phyloP scores from a whole-genome alignment of 208 protist genomes.

The Crithidia thermophila region DNA sequence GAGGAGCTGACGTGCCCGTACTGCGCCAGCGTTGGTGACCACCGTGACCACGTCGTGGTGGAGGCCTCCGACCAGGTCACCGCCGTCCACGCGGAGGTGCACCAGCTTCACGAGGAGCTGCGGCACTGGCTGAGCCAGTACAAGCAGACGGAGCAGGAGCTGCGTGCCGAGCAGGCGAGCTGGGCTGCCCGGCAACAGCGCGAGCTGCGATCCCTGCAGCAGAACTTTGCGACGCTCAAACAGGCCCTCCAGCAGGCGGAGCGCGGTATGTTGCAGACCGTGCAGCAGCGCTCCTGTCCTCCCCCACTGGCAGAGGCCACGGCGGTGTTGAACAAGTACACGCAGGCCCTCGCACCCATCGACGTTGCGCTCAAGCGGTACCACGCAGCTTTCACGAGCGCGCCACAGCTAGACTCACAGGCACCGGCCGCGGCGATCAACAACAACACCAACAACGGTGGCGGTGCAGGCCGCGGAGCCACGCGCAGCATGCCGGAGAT shows the following conservation, averaged over 20 bases:
- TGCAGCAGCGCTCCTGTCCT: slow-evolving; percentile 24
- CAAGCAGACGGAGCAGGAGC: slow-evolving; percentile 33
- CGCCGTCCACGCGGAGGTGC: slow-evolving; percentile 31
- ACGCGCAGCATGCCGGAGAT: slow-evolving; percentile 10
- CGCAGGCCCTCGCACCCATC: slow-evolving; percentile 37
- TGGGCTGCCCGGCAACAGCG: slow-evolving; percentile 24
- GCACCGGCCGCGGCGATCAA: too few species aligned
- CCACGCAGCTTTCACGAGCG: slow-evolving; percentile 9
- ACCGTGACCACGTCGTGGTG: slow-evolving; percentile 54
- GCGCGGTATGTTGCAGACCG: slow-evolving; percentile 21
- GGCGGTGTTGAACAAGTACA: slow-evolving; percentile 42
- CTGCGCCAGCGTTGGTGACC: slow-evolving; percentile 66
- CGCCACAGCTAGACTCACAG: too few species aligned
- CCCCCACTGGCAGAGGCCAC: slow-evolving; percentile 44
- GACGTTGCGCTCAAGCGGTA: slow-evolving; percentile 37
- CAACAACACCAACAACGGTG: too few species aligned
- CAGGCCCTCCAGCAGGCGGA: slow-evolving; percentile 37
- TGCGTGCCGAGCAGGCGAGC: slow-evolving; percentile 38
- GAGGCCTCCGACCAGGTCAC: slow-evolving; percentile 36
- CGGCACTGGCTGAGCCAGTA: slow-evolving; percentile 50
- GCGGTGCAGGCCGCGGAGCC: not conserved
- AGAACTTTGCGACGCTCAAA: slow-evolving; percentile 38
- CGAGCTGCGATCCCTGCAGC: slow-evolving; percentile 25
- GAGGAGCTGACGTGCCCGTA: slow-evolving; percentile 64
- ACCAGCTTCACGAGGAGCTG: slow-evolving; percentile 52